These are phyloP conservation scores for Fomitopsis pulvina DNA, from an alignment of 768 basidiomycete genomes.

Conservation along the genomic window DNA sequence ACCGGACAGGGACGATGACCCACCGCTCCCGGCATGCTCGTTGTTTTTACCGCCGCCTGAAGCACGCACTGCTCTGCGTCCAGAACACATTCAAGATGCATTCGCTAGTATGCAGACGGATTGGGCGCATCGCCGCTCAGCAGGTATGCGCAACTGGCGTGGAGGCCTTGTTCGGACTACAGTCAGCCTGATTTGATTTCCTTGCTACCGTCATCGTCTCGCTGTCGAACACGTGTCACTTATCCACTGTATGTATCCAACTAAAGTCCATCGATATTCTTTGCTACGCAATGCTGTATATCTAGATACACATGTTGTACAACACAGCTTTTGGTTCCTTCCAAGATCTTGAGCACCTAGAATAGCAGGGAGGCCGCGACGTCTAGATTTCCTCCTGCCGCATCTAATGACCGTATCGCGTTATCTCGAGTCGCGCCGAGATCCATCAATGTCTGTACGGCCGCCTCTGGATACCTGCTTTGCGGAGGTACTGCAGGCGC, in stretches of 20 bases:
- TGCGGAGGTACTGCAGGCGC: constrained; percentile 13
- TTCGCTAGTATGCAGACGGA: constrained; percentile 87
- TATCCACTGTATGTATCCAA: background rate
- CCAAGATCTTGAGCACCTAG: constrained; percentile 18
- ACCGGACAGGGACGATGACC: constrained; percentile 51
- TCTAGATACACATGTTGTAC: constrained; percentile 5
- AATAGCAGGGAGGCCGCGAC: constrained; percentile 86
- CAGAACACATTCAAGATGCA: constrained; percentile 88
- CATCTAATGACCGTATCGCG: constrained; percentile 71
- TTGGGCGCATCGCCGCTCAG: constrained; percentile 73
- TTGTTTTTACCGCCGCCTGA: constrained; percentile 81
- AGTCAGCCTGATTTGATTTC: constrained; percentile 63
- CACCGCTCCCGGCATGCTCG: constrained; percentile 59
- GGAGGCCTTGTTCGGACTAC: constrained; percentile 77
- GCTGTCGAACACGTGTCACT: background rate
- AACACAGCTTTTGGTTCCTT: background rate
- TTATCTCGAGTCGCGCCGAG: constrained; percentile 74
- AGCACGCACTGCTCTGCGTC: constrained; percentile 67
- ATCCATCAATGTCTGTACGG: constrained; percentile 60
- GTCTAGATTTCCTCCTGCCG: constrained; percentile 82
- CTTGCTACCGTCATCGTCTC: constrained; percentile 3
- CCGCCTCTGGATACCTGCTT: constrained; percentile 46
- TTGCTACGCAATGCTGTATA: background rate
- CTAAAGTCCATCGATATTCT: constrained; percentile 6
- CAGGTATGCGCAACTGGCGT: constrained; percentile 86